These are phyloP conservation scores for Neurospora sp. DNA, from an alignment of 2,329 filamentous ascomycete species.

Conservation along the genomic window DNA sequence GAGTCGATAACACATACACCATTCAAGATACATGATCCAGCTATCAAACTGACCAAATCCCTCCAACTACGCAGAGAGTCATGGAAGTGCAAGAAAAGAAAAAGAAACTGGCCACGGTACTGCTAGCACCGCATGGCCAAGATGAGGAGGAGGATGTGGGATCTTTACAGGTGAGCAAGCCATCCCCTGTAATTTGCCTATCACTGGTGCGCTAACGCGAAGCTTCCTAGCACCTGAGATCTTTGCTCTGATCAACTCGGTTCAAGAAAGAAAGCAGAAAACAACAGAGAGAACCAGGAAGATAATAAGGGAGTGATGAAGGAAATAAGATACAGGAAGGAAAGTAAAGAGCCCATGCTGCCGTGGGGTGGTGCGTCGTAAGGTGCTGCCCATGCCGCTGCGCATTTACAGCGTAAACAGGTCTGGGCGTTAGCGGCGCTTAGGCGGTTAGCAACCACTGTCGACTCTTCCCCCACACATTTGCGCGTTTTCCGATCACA, in stretches of 20 bases:
- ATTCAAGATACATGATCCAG: not conserved
- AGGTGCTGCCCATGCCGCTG: not conserved
- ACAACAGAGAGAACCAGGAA: not conserved
- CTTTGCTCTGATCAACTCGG: not conserved
- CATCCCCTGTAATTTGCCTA: not conserved
- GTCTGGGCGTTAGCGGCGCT: not conserved
- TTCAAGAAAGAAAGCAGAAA: not conserved
- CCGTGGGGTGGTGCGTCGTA: not conserved
- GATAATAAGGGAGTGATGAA: not conserved
- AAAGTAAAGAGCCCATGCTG: not conserved
- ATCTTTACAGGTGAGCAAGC: not conserved
- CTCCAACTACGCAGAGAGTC: not conserved
- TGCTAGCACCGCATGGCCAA: not conserved
- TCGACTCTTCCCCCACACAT: not conserved
- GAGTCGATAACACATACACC: not conserved
- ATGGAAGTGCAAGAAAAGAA: not conserved
- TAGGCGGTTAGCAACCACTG: not conserved
- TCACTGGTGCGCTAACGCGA: not conserved
- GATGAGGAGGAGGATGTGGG: not conserved
- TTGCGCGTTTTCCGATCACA: not conserved
- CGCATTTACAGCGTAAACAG: not conserved
- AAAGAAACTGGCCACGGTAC: not conserved
- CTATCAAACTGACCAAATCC: not conserved
- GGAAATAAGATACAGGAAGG: not conserved
- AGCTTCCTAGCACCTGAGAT: not conserved